Evolutionary conservation across 352 stramenopile genomes (phyloP).

Genomic region (Pythium insidiosum): DNA sequence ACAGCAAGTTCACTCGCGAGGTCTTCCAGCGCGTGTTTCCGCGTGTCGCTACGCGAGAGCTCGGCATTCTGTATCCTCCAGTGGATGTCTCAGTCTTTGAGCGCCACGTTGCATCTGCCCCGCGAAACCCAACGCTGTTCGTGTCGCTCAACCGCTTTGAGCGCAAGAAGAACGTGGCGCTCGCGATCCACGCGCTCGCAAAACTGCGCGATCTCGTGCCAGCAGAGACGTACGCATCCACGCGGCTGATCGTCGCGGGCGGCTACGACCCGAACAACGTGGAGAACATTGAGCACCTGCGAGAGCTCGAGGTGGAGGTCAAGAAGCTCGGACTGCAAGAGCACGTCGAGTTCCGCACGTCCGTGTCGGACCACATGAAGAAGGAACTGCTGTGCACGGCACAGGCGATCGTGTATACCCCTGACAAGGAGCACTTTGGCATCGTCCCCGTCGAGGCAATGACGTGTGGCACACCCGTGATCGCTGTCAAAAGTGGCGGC

Average conservation of each 20-base stretch:
- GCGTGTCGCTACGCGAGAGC: constrained; percentile 33
- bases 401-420: constrained; percentile 94
- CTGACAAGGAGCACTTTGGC: constrained; percentile 97
- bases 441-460: constrained; percentile 99
- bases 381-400: constrained; percentile 79
- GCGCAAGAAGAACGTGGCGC: constrained; percentile 96
- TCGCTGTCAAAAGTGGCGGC: constrained; percentile 93
- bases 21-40: constrained; percentile 90
- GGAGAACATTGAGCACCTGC: constrained; percentile 95
- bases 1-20: constrained; percentile 93
- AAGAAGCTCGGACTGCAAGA: constrained; percentile 30
- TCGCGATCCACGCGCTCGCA: constrained; percentile 81
- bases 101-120: constrained; percentile 19
- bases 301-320: constrained; percentile 83
- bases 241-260: constrained; percentile 90
- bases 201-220: constrained; percentile 35
- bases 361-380: constrained; percentile 84
- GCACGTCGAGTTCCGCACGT: constrained; percentile 86
- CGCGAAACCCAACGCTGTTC: constrained; percentile 57
- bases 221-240: constrained; percentile 27
- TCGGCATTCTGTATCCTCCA: constrained; percentile 93
- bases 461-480: constrained; percentile 90
- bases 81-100: constrained; percentile 83
- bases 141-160: constrained; percentile 98
- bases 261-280: constrained; percentile 94